phyloP scores from a whole-genome alignment of 164 flowering plant species.

The Paratinospora sagittata region DNA sequence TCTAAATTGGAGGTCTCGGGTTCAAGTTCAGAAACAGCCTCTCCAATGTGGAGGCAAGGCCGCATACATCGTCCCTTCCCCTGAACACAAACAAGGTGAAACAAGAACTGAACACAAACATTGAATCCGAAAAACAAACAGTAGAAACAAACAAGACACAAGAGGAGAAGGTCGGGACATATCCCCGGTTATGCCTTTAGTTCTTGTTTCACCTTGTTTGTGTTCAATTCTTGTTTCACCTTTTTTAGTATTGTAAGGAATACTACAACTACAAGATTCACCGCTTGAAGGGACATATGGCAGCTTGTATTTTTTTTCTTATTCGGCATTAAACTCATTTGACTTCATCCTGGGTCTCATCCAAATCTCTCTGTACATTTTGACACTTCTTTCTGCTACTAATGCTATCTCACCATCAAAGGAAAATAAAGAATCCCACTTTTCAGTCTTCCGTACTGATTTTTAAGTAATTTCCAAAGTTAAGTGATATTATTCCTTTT shows the following conservation, averaged over 20 bases:
- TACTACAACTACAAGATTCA: background rate
- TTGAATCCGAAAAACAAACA: no score
- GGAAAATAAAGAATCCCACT: background rate
- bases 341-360: background rate
- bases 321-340: background rate
- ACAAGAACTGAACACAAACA: no score
- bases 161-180: no score
- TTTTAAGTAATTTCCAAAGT: background rate
- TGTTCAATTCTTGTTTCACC: no score
- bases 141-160: no score
- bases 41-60: no score
- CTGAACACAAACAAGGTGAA: no score
- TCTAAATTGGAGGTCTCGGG: no score
- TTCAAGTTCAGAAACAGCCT: no score
- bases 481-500: background rate
- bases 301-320: background rate
- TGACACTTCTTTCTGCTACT: background rate
- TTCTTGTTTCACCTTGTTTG: no score
- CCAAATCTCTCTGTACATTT: background rate
- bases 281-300: background rate
- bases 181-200: no score
- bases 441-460: background rate
- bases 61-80: no score
- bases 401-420: background rate
- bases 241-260: background rate